A percentile compares a stretch with the other conserved stretches of the same genome.
These are phyloP conservation scores for Colletotrichum filicis DNA, from an alignment of 2,329 filamentous ascomycete species.

Conservation along the genomic window DNA sequence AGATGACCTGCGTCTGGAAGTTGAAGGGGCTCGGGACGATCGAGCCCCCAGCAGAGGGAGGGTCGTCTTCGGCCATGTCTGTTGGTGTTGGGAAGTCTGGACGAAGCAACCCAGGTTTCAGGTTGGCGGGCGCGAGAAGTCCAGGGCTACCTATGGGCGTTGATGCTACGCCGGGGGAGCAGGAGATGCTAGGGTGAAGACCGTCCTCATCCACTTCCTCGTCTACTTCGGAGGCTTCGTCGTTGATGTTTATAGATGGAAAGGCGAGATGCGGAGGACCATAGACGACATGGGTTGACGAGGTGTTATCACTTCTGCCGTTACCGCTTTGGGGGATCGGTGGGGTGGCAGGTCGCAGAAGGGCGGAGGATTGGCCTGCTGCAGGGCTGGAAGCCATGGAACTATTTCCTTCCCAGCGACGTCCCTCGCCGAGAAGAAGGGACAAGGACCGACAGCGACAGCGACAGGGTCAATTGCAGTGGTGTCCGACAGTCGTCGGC, in stretches of 20 bases:
- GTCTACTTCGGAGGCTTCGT: constrained; percentile 2
- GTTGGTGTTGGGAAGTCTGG: constrained; percentile 34
- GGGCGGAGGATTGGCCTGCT: constrained; percentile 53
- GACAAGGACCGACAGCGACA: neutral
- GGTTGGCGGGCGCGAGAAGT: constrained; percentile 22
- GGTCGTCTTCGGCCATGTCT: constrained; percentile 49
- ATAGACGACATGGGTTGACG: constrained; percentile 16
- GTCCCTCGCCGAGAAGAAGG: neutral
- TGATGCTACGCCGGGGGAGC: constrained; percentile 13
- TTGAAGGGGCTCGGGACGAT: constrained; percentile 82
- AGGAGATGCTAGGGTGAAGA: neutral
- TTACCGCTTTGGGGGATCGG: constrained; percentile 54
- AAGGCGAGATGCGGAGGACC: constrained; percentile 13
- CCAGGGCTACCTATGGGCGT: constrained; percentile 35
- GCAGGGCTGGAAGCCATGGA: constrained; percentile 67
- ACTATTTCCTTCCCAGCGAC: constrained; percentile 23
- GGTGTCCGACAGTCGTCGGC: constrained; percentile 16
- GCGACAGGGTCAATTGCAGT: constrained; percentile 15
- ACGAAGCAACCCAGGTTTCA: constrained; percentile 36
- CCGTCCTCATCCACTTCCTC: neutral
- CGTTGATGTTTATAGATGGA: constrained; percentile 23
- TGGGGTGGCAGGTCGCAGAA: constrained; percentile 70
- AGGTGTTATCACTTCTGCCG: constrained; percentile 17
- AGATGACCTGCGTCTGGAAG: constrained; percentile 86
- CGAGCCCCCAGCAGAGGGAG: constrained; percentile 38